These are phyloP conservation scores for Zymoseptoria pseudotritici DNA, from an alignment of 2,329 filamentous ascomycete genomes.

Conservation along the genomic window DNA sequence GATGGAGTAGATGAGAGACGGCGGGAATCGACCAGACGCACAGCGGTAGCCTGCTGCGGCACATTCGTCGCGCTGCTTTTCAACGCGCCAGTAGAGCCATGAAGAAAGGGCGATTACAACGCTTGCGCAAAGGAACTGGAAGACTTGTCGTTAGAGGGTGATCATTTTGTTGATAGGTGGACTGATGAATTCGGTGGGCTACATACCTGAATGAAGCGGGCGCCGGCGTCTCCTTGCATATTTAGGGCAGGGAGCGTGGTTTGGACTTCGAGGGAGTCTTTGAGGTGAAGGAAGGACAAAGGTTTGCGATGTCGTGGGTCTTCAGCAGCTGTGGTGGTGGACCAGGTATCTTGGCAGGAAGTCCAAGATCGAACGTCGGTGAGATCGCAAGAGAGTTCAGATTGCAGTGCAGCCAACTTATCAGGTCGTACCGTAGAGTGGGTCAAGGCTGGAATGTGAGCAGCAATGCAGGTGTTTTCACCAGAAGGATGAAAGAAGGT, in stretches of 20 bases:
- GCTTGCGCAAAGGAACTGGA: neutral
- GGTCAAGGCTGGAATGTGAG: no score
- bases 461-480: no score
- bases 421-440: no score
- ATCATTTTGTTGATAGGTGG: no score
- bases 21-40: neutral
- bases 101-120: neutral
- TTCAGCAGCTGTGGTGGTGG: neutral
- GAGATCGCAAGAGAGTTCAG: no score
- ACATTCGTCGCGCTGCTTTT: neutral
- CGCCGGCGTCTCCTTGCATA: neutral
- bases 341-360: neutral
- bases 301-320: neutral
- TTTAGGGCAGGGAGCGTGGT: neutral
- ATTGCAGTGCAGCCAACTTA: no score
- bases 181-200: neutral
- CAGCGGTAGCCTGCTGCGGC: neutral
- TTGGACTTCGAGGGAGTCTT: neutral
- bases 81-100: neutral
- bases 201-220: neutral
- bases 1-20: neutral
- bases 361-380: no score
- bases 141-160: neutral
- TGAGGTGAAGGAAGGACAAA: neutral
- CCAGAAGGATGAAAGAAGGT: neutral